Percentiles rank a stretch among this genome's conserved stretches.
phyloP scores from a whole-genome alignment of 2,329 filamentous ascomycete species.

The Nigrospora oryzae region DNA sequence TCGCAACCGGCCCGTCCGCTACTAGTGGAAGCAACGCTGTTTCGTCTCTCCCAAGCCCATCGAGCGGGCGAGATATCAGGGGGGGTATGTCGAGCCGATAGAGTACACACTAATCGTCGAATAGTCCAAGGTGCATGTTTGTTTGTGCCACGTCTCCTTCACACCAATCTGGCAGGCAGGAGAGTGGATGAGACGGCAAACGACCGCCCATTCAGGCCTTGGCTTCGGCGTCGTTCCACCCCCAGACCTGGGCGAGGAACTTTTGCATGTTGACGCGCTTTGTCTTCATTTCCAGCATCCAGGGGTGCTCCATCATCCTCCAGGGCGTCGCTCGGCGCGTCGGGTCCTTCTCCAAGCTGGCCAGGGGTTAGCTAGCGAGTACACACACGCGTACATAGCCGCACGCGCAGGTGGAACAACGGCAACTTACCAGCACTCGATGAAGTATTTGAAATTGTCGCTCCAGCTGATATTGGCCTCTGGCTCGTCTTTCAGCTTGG shows the following conservation, averaged over 20 bases:
- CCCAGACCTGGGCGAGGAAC: conserved; percentile 93
- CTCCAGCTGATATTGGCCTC: conserved; percentile 88
- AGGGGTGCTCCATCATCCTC: conserved; percentile 98
- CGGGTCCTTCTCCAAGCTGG: conserved; percentile 88
- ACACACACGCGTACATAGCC: no score
- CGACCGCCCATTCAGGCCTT: neutral
- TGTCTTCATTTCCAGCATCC: conserved; percentile 93
- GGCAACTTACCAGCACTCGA: conserved; percentile 89
- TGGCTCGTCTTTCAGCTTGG: conserved; percentile 91
- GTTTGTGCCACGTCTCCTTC: no score
- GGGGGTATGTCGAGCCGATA: no score
- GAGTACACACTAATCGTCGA: no score
- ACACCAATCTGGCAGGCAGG: no score
- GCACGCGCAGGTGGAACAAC: neutral
- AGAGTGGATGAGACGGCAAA: no score
- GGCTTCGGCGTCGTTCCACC: conserved; percentile 63
- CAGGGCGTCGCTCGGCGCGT: conserved; percentile 83
- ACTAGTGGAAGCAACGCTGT: no score
- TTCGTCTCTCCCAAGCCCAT: no score
- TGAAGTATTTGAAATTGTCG: conserved; percentile 97
- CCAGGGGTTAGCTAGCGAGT: conserved; percentile 2
- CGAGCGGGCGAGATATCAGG: no score
- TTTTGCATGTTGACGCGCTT: conserved; percentile 98
- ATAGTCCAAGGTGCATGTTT: no score
- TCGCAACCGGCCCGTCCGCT: no score